Evolutionary conservation across 1,284 basidiomycete species (phyloP), one percentile per base, ranked within the genome.

Genomic region (Xerocomus nothofagi): DNA sequence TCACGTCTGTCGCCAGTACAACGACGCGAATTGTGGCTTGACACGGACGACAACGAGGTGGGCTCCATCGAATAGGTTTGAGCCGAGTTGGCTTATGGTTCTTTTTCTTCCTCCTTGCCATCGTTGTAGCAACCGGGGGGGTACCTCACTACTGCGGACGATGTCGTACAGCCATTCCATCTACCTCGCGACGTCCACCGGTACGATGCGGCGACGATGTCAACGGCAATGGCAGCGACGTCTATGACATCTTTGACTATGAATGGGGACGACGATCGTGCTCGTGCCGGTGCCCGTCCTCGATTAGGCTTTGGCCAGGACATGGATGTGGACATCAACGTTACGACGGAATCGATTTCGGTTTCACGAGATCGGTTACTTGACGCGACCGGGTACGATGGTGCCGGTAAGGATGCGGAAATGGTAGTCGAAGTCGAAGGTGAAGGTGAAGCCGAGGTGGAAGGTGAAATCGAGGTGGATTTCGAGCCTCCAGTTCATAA

Each of bases 141-240:
- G 18, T 89, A 86, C 68, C 73, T 87, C 27, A 76, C 77, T 27
- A 81, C 71, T n/a, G 84, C 80, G n/a, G 86, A 86, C 60, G 81
- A 81, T 53, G 82, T 91, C 49, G 84, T 91, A 3, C 73, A 84
- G 64, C 78, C 80, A 2, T 91, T 81, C 64, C 76, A 78, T 52
- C 71, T 91, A 20, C 88, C 88, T 1, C 81, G 80, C 54, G 76
- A 80, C 75, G 27, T 74, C 76, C 56, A 65, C 72, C 49, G 59
- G 62, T 14, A 39, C 8, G 61, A 63, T 29, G 23, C 52, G 11
- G 20, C 61, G 15, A 53, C 59, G 32, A 53, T 57, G 24, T 51
- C 57, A n/a, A 18, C 61, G 15, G 53, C 59, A 31, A 53, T 57
- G 24, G 52, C 57, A n/a, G 56, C 57, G 18, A 49, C 48, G 6